Percentiles rank a stretch among this genome's conserved stretches.
These are phyloP conservation scores for Dichomitus squalens DNA, from an alignment of 1,284 basidiomycete species.

Conservation along the genomic window DNA sequence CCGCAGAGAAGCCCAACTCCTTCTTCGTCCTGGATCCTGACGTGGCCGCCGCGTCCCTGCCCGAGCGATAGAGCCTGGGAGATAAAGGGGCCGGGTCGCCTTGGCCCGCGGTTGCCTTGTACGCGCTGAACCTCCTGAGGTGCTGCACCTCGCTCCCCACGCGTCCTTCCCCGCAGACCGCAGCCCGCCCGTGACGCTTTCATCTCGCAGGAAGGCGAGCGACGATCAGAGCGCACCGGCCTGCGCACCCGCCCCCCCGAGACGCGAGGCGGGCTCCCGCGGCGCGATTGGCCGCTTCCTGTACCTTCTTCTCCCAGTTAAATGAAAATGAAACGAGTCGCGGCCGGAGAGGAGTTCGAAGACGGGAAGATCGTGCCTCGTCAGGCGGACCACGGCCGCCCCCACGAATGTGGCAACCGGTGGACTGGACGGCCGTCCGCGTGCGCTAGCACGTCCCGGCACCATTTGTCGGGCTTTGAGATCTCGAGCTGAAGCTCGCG, in stretches of 20 bases:
- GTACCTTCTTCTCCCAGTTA: not conserved
- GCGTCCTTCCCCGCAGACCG: not conserved
- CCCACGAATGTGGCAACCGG: not conserved
- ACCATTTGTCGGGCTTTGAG: constrained; percentile 1
- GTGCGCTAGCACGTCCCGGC: not conserved
- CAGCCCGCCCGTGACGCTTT: not conserved
- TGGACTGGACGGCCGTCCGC: not conserved
- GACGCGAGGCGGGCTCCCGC: not conserved
- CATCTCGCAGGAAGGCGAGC: not conserved
- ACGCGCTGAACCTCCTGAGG: not conserved
- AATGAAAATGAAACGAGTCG: not conserved
- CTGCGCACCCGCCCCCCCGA: not conserved
- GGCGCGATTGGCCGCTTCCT: not conserved
- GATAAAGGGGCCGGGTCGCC: not conserved
- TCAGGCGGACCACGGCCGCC: constrained; percentile 6
- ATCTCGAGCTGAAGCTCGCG: not conserved
- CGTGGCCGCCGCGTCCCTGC: too few relatives aligned
- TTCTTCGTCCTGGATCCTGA: too few relatives aligned
- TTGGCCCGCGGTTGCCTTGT: not conserved
- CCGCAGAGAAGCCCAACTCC: too few relatives aligned
- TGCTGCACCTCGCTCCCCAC: not conserved
- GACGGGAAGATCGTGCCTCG: constrained; percentile 6
- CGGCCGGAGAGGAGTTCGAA: not conserved
- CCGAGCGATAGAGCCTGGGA: too few relatives aligned
- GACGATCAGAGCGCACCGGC: not conserved